Evolutionary conservation across 129 eudicot genomes (phyloP), one percentile per base, ranked within the genome.

Genomic region (Flaveria bidentis): DNA sequence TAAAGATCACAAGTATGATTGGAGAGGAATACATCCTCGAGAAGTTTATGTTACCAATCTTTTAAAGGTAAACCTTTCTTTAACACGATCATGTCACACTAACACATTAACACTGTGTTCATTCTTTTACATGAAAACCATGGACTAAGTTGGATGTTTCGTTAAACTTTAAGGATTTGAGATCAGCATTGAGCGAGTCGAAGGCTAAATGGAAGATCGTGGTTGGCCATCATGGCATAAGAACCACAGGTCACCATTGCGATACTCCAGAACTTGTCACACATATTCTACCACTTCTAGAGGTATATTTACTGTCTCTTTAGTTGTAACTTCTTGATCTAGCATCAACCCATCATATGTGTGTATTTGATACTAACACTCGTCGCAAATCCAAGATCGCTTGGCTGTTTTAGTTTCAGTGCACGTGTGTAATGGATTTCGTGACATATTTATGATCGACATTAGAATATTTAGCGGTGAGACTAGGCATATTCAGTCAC

Each of bases 221-320:
- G 6, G 83, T 88, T 7, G 93, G 88, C 6, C 93, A 88, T 79
- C 93, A 88, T 42, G 78, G 82, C 26, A 88, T 88, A 25, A 75
- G 85, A 77, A 88, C 90, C 57, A 83, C 85, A 0, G 90, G 93
- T 0, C 84, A 88, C 50, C 90, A 88, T 67, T 88, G 93, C 46
- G 93, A 88, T 74, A 88, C 90, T 22, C 79, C 74, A 2, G 90
- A 88, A 77, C 87, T 86, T 52, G 78, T 86, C 42, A 51, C 73
- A 13, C 87, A 84, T 20, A 78, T 88, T 62, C 82, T 88, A 14
- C 93, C 93, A 3, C 78, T 88, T 57, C 82, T 88, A 25, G 87
- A 88, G 87, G 92, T 83, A 75, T 50, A 39, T 23, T 60, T 23
- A 60, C 66, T 0, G 13, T 49, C n/a, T 45, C 17, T 3, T 49